Evolutionary conservation across 768 basidiomycete species (phyloP), one percentile per base, ranked within the genome.

Genomic region (Sistotremastrum suecicum): DNA sequence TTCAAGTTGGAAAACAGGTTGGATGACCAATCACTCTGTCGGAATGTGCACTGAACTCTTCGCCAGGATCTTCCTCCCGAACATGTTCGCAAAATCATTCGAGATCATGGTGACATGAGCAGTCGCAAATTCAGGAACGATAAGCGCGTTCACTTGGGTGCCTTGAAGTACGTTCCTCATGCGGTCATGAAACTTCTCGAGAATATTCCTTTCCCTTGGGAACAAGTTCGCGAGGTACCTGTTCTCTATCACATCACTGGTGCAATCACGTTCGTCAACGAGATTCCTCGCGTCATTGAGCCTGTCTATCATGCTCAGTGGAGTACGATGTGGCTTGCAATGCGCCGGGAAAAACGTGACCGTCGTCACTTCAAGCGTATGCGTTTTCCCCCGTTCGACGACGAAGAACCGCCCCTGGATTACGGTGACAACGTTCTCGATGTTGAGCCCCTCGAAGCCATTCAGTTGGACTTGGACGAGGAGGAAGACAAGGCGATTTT

Each of bases 271-370:
- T 99, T 99, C 57, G 95, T 99, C 54, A 98, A 97, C 66, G 91
- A 98, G 63, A 84, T 97, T 36, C 95, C 95, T 38, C 83, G 89
- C 41, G 78, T 99, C 54, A 85, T 98, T 50, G 95, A 98, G 61
- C 95, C 95, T 5, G 77, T 99, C 7, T 98, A 95, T 63, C 95
- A 99, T 61, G 90, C 95, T 1, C 95, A 98, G 58, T 99, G 95
- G 95, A 92, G 89, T 59, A 86, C 88, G 4, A 99, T 99, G 95
- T 99, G 95, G 95, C 70, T 99, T 40, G 94, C 95, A 7, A 99
- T 99, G 95, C 75, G 95, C 49, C 71, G 95, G 50, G 95, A 99
- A 67, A 99, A 99, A 70, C 78, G 95, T 47, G 95, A 99, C 61
- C 85, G 95, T 60, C 71, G 94, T 48, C 95, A 99, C 63, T 99